phyloP scores from a whole-genome alignment of 805 yeast genomes.

The Candida piceae region DNA sequence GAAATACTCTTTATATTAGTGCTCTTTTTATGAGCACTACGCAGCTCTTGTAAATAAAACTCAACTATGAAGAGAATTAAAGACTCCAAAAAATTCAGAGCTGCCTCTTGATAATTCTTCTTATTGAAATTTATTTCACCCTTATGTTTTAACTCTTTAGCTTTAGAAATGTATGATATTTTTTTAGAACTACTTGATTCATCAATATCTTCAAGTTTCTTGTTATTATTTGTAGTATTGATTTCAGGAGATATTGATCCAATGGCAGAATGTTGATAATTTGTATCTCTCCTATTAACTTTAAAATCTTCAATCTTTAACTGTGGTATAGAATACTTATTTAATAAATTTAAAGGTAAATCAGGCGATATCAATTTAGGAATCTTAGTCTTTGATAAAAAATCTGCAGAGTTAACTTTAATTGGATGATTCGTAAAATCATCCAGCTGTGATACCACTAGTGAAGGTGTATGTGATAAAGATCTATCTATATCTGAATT shows the following conservation, averaged over 20 bases:
- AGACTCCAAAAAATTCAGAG: constrained; percentile 22
- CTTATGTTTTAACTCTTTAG: constrained; percentile 12
- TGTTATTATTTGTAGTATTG: too few relatives aligned
- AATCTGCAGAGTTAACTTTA: constrained; percentile 2
- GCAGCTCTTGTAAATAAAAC: constrained; percentile 17
- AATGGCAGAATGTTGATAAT: too few relatives aligned
- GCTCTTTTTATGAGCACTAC: not conserved
- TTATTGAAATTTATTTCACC: constrained; percentile 14
- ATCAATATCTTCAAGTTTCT: too few relatives aligned
- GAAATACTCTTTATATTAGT: not conserved
- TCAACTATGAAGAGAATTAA: constrained; percentile 22
- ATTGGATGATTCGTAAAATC: not conserved
- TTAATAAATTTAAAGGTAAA: constrained; percentile 13
- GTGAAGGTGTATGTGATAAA: not conserved
- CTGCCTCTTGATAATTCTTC: constrained; percentile 13
- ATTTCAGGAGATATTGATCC: too few relatives aligned
- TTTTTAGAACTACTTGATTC: too few relatives aligned
- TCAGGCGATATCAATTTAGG: constrained; percentile 17
- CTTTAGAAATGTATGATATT: constrained; percentile 4
- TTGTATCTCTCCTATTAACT: not conserved
- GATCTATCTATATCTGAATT: too few relatives aligned
- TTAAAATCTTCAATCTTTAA: constrained; percentile 13
- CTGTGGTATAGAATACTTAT: constrained; percentile 13
- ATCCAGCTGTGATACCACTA: not conserved
- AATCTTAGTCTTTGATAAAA: constrained; percentile 7